Evolutionary conservation across 495 filamentous ascomycete genomes (phyloP), one percentile per base, ranked within the genome.

Genomic region (Lophiostoma macrostomum): DNA sequence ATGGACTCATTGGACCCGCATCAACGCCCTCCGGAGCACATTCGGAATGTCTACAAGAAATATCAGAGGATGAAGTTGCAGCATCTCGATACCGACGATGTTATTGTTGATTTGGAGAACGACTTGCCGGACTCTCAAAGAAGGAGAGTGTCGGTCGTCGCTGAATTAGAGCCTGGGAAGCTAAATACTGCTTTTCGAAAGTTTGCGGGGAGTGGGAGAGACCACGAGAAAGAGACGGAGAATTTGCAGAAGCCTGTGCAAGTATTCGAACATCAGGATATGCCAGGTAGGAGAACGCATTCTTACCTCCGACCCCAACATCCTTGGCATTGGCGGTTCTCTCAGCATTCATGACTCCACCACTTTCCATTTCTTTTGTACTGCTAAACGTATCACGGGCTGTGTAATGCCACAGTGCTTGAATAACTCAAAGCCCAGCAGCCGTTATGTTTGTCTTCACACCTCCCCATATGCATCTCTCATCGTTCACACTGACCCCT

Each of bases 31-130:
- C 87, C 87, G 11, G 78, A 84, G 29, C 64, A 71, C 18, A 69
- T 94, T 37, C 76, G 78, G 32, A 69, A 71, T 31, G 65, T 80
- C 36, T 91, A 82, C 73, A 94, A 91, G 67, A 73, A 71, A 40
- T 85, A 80, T 47, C 76, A 77, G 23, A 76, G 70, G 25, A 68
- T 75, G 48, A 60, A 65, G 0, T 44, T 70, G 10, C 47, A 64
- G 4, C 70, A 75, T 6, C 66, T 83, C 10, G 69, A 77, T 16
- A 19, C 57, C 28, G 76, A 82, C 64, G 31, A 65, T 11, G 59
- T 66, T 6, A 71, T 85, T 18, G 57, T 83, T 16, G 80, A 84
- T 40, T 31, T 48, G 11, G 40, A 46, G 2, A 23, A 20, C 23
- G 40, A 43, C 8, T 64, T 8, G 22, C 36, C 27, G 0, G 36